phyloP scores from a whole-genome alignment of 2,329 filamentous ascomycete genomes.

The Diaporthe amygdali region DNA sequence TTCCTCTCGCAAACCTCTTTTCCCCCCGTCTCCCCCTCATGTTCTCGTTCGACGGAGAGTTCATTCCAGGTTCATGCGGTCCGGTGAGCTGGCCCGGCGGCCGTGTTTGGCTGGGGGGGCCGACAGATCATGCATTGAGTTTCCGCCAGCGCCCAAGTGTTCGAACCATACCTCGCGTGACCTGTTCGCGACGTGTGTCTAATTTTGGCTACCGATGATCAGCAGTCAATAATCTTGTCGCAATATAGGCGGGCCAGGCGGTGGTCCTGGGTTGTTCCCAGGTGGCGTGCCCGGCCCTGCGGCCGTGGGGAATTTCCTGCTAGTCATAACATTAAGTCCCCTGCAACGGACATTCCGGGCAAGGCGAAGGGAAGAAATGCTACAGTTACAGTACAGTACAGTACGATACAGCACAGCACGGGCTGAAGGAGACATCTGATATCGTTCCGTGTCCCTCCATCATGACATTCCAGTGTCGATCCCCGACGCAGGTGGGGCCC shows the following conservation, averaged over 20 bases:
- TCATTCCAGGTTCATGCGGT: not conserved
- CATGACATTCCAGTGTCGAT: constrained; percentile 12
- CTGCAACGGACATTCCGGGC: constrained; percentile 8
- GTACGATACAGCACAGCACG: not conserved
- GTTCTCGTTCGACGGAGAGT: not conserved
- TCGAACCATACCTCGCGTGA: constrained; percentile 3
- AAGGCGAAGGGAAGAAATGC: not conserved
- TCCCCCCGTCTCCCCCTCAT: not conserved
- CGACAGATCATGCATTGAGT: constrained; percentile 8
- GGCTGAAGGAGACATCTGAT: not conserved
- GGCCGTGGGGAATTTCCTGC: constrained; percentile 5
- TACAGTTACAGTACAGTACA: not conserved
- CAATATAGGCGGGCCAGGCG: constrained; percentile 3
- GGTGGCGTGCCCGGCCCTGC: constrained; percentile 1
- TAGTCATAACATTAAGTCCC: constrained; percentile 8
- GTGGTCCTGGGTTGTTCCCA: constrained; percentile 6
- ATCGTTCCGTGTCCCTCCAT: not conserved
- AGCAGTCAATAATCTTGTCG: constrained; percentile 6
- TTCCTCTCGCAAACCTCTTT: not conserved
- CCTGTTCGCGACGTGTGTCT: constrained; percentile 6
- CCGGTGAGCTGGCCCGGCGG: constrained; percentile 9
- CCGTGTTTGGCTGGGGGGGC: constrained; percentile 1
- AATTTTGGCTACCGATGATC: not conserved
- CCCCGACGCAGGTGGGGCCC: not conserved
- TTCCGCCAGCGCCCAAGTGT: not conserved